These are phyloP conservation scores for Neofusicoccum ribis DNA, from an alignment of 2,329 filamentous ascomycete species.

Conservation along the genomic window DNA sequence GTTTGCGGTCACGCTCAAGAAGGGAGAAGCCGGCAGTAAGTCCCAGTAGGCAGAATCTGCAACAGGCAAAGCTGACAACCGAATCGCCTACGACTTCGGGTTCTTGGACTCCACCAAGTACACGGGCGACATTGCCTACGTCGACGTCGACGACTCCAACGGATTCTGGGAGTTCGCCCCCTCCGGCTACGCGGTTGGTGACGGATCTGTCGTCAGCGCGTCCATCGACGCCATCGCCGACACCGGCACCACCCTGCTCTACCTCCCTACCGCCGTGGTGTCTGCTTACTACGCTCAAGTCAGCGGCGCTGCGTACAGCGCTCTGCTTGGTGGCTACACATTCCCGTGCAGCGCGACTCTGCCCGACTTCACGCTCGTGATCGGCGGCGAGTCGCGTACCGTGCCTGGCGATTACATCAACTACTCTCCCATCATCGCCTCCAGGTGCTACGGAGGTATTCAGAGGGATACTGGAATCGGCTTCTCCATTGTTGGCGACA, in stretches of 20 bases:
- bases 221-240: slow-evolving; percentile 63
- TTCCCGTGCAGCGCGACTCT: slow-evolving; percentile 53
- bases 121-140: slow-evolving; percentile 59
- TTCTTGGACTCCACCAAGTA: slow-evolving; percentile 61
- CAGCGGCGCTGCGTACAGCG: slow-evolving; percentile 50
- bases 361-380: slow-evolving; percentile 56
- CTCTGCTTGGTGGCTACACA: slow-evolving; percentile 55
- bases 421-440: slow-evolving; percentile 48
- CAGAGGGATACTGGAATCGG: slow-evolving; percentile 62
- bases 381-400: slow-evolving; percentile 51
- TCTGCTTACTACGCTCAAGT: slow-evolving; percentile 62
- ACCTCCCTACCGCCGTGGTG: slow-evolving; percentile 57
- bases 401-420: slow-evolving; percentile 59
- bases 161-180: slow-evolving; percentile 65
- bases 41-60: neutral
- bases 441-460: slow-evolving; percentile 72
- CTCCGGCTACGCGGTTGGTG: slow-evolving; percentile 57
- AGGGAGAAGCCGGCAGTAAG: slow-evolving; percentile 41
- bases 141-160: slow-evolving; percentile 56
- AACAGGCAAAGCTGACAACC: neutral
- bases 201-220: slow-evolving; percentile 36
- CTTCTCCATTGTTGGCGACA: slow-evolving; percentile 72
- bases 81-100: slow-evolving; percentile 56
- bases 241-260: slow-evolving; percentile 68
- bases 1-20: slow-evolving; percentile 60